Evolutionary conservation across 495 filamentous ascomycete genomes (phyloP), one percentile per base, ranked within the genome.

Genomic region (Chlorociboria aeruginascens): DNA sequence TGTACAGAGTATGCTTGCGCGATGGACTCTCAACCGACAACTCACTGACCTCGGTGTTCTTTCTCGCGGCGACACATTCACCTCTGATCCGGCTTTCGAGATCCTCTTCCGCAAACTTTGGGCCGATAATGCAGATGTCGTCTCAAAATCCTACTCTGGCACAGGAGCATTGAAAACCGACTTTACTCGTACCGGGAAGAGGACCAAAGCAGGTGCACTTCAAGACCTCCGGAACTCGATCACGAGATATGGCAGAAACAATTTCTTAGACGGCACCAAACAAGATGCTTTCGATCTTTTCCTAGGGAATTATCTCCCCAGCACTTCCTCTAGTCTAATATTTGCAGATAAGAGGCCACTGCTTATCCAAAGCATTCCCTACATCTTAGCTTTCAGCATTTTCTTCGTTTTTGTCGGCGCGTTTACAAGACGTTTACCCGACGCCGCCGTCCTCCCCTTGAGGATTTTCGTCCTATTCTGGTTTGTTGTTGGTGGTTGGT

Each of bases 241-340:
- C 36, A 89, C 81, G 3, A 74, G 92, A 48, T 98, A 95, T 66
- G 70, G 88, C 30, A 72, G 71, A 39, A 97, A 97, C 62, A 96
- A 97, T 62, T 96, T 96, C 64, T 61, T 78, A 43, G 92, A 98
- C 57, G 92, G 92, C 0, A 86, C 93, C 13, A 72, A 86, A 40
- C 92, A 98, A 65, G 92, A 98, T 65, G 87, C 83, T 0, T 97
- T 90, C 55, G 92, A 98, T 61, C 70, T 98, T 9, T 96, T 98
- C 67, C 66, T 95, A 8, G 92, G 92, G 34, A 72, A 77, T 8
- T 90, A 93, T 66, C 72, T 85, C 34, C 88, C 89, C 6, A 73
- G 74, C 1, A 71, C 77, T 10, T 39, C 36, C n/a, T 73, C 76
- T 13, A 76, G 74, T 29, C 20, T 49, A 8, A 65, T 89, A 12